Conservation (phyloP, 2,329 filamentous ascomycete species). For the Lecanicillium sp. region DNA sequence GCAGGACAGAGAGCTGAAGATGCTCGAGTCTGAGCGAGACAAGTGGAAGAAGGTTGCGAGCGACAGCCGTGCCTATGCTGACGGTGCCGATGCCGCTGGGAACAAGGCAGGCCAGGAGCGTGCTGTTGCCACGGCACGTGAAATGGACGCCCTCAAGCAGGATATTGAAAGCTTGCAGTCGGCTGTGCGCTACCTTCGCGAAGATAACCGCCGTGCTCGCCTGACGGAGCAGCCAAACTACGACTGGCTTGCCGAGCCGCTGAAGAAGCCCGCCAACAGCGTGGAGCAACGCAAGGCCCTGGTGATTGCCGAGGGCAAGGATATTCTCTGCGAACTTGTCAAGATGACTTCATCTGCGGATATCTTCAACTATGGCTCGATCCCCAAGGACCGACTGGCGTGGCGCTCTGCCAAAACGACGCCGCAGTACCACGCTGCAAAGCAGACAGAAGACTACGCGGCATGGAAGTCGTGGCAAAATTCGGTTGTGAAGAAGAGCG, state of each 20-base stretch:
- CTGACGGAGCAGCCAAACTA: conserved; percentile 48
- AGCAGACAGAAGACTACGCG: conserved; percentile 59
- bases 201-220: conserved; percentile 59
- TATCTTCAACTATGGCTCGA: conserved; percentile 52
- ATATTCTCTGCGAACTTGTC: conserved; percentile 59
- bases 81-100: conserved; percentile 43
- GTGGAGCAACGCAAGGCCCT: conserved; percentile 44
- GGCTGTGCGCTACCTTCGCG: conserved; percentile 60
- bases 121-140: conserved; percentile 62
- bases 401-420: conserved; percentile 62
- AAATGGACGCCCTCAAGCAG: conserved; percentile 65
- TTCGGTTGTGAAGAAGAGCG: conserved; percentile 48
- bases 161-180: conserved; percentile 61
- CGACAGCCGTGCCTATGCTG: conserved; percentile 51
- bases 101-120: conserved; percentile 57
- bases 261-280: conserved; percentile 40
- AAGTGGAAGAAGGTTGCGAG: conserved; percentile 67
- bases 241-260: conserved; percentile 58
- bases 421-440: conserved; percentile 60
- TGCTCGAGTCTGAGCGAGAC: conserved; percentile 59
- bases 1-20: conserved; percentile 60
- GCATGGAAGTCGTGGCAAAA: conserved; percentile 55
- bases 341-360: conserved; percentile 51
- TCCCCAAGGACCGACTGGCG: conserved; percentile 54
- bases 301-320: conserved; percentile 55